Evolutionary conservation across 352 stramenopile genomes (phyloP), one percentile per base, ranked within the genome.

Genomic region (Globisporangium rhizosaccharum): DNA sequence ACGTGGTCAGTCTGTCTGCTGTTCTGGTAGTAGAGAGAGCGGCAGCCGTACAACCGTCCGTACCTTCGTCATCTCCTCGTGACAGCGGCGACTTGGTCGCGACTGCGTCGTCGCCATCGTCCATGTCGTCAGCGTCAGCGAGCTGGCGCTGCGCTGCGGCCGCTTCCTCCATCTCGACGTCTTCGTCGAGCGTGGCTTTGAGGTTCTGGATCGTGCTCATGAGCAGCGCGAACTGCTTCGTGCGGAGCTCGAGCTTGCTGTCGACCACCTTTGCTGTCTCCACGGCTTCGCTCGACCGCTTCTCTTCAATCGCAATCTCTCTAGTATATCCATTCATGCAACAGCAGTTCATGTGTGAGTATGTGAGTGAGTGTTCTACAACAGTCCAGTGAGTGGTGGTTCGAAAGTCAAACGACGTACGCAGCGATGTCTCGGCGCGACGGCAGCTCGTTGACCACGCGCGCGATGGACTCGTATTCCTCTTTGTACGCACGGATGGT

Each of bases 161-260:
- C n/a, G 87, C 76, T 23, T 86, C 68, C 23, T 90, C 78, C 66
- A 88, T 80, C 50, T 71, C 56, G 12, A 68, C 54, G 52, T 91
- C 82, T 59, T 95, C 85, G 28, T 87, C 79, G 46, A 93, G 59
- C 44, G 81, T 91, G 30, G 79, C 68, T 55, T 92, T 87, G 47
- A 95, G 67, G 61, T 95, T 87, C 69, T 92, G 82, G 54, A 95
- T 93, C 17, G 85, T 92, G 48, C 66, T 73, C 71, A 95, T 86
- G 33, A 95, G 67, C 28, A 95, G 59, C 55, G 79, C 68, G 50
- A 93, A 91, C 66, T 95, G 82, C 58, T 96, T 94, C 17, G 72
- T 77, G 42, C 82, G 76, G 39, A 89, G 61, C 28, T 84, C 78
- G 17, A 94, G 65, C 23, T 88, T 88, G 17, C 53, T 59, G 55